These are phyloP conservation scores for Basidiobolus heterosporus DNA, from an alignment of 371 early-diverging fungal species.

Conservation along the genomic window DNA sequence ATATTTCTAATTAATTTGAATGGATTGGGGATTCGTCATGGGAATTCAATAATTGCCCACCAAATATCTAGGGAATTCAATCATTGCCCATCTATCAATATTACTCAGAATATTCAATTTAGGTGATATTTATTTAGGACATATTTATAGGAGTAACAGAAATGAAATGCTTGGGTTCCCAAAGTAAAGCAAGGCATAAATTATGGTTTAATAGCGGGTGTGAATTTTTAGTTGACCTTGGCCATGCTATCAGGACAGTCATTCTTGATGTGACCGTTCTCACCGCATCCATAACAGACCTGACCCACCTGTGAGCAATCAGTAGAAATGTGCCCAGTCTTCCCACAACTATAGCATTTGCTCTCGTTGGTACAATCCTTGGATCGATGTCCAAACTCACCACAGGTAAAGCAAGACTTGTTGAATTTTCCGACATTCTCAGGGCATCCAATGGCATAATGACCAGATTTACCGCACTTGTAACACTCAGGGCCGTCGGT, in stretches of 20 bases:
- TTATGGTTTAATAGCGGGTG: too few species aligned
- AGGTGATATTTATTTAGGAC: too few species aligned
- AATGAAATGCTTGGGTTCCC: too few species aligned
- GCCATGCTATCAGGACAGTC: slow-evolving; percentile 16
- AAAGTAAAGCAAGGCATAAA: too few species aligned
- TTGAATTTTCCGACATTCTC: slow-evolving; percentile 6
- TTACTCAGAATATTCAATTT: too few species aligned
- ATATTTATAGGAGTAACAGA: too few species aligned
- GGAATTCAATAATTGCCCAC: too few species aligned
- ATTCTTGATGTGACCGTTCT: slow-evolving; percentile 18
- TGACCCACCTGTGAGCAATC: slow-evolving; percentile 33
- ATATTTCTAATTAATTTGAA: too few species aligned
- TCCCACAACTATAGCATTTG: slow-evolving; percentile 54
- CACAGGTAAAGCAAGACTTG: slow-evolving; percentile 42
- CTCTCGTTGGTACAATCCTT: slow-evolving; percentile 20
- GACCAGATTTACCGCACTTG: slow-evolving; percentile 25
- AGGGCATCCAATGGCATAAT: slow-evolving; percentile 23
- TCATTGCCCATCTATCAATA: too few species aligned
- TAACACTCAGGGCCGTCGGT: slow-evolving; percentile 8
- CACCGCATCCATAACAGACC: slow-evolving; percentile 53
- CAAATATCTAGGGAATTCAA: too few species aligned
- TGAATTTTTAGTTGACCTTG: too few species aligned
- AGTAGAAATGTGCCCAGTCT: slow-evolving; percentile 18
- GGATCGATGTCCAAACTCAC: slow-evolving; percentile 20
- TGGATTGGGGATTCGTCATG: too few species aligned